These are phyloP conservation scores for Earliella scabrosa DNA, from an alignment of 1,284 basidiomycete species.

Conservation along the genomic window DNA sequence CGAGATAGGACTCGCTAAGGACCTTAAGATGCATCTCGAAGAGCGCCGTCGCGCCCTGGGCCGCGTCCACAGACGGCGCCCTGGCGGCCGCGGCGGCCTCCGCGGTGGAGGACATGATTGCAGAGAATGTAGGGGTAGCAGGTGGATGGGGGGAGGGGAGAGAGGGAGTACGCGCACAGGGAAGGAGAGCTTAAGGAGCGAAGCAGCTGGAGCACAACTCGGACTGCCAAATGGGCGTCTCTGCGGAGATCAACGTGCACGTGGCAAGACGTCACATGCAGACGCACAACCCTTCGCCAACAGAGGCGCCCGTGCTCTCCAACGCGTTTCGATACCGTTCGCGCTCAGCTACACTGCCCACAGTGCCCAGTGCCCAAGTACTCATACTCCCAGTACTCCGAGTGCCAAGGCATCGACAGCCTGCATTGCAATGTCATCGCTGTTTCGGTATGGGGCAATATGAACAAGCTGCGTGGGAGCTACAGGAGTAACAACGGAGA, in stretches of 20 bases:
- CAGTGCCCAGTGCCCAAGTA: too few species aligned
- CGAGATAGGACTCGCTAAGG: constrained; percentile 76
- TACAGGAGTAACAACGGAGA: too few species aligned
- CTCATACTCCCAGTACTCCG: too few species aligned
- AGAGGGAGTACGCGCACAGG: not conserved
- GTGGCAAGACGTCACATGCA: constrained; percentile 25
- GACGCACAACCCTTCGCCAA: not conserved
- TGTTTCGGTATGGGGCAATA: too few species aligned
- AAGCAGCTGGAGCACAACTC: not conserved
- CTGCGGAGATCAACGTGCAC: constrained; percentile 23
- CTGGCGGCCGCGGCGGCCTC: constrained; percentile 17
- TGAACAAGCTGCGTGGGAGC: too few species aligned
- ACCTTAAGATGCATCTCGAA: constrained; percentile 76
- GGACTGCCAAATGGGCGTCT: constrained; percentile 2
- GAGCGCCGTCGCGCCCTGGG: constrained; percentile 61
- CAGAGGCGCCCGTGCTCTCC: not conserved
- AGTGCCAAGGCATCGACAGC: too few species aligned
- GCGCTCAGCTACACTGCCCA: not conserved
- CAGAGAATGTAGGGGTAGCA: not conserved
- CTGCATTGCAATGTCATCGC: too few species aligned
- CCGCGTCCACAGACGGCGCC: constrained; percentile 19
- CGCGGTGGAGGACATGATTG: constrained; percentile 20
- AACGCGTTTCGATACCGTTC: not conserved
- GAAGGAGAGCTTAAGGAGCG: constrained; percentile 1
- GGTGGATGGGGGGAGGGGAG: not conserved